Evolutionary conservation across 176 grass and related monocot genomes (phyloP).

Genomic region (Olyra latifolia): DNA sequence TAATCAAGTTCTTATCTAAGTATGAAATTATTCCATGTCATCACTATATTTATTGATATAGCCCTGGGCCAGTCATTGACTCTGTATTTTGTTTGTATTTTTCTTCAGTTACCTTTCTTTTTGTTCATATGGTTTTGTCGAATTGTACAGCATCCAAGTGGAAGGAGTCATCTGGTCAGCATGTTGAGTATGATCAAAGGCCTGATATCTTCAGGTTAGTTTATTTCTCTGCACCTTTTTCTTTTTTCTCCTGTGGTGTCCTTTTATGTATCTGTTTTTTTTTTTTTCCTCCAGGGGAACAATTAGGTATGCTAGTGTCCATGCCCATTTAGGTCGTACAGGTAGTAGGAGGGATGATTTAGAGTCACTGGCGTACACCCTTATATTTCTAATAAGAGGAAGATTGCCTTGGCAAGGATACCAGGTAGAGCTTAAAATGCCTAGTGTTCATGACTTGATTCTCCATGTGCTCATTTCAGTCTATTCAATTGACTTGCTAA

Average conservation of each 20-base stretch:
- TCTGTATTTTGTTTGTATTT: background rate
- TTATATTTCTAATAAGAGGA: constrained; percentile 90
- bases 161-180: constrained; percentile 63
- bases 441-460: constrained; percentile 13
- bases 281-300: constrained; percentile 66
- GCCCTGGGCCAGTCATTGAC: background rate
- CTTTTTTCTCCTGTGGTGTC: constrained; percentile 17
- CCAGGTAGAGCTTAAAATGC: constrained; percentile 61
- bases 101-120: background rate
- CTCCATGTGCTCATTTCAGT: background rate
- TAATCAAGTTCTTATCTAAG: constrained; percentile 15
- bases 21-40: constrained; percentile 22
- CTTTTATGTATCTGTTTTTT: constrained; percentile 17
- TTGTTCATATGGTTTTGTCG: constrained; percentile 20
- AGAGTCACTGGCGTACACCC: constrained; percentile 91
- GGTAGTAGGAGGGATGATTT: constrained; percentile 94
- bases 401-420: constrained; percentile 98
- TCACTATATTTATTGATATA: background rate
- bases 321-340: constrained; percentile 95
- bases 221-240: constrained; percentile 8
- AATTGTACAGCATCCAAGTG: constrained; percentile 78
- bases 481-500: constrained; percentile 32
- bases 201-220: constrained; percentile 91
- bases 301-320: constrained; percentile 91
- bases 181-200: constrained; percentile 96